Conservation (phyloP, 768 basidiomycete genomes). For the Russula vinacea region DNA sequence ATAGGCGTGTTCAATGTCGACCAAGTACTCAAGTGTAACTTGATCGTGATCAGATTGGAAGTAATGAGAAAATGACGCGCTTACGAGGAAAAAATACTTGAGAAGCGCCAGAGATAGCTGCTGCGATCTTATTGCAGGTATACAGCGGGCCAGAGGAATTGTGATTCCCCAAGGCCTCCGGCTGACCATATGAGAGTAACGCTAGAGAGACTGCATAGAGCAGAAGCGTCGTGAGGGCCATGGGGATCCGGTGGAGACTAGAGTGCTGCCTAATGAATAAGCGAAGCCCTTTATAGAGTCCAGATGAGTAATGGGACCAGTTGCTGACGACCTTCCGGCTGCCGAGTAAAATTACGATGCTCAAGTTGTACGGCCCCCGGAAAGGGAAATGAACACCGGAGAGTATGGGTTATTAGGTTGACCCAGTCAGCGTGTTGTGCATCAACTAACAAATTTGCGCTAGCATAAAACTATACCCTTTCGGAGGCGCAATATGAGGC, state of each 20-base stretch:
- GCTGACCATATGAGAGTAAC: background rate
- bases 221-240: background rate
- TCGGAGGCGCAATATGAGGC: too few relatives aligned
- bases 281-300: background rate
- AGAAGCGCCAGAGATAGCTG: slow-evolving; percentile 4
- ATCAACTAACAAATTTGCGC: too few relatives aligned
- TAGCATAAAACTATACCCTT: too few relatives aligned
- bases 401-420: too few relatives aligned
- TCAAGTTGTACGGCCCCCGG: too few relatives aligned
- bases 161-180: background rate
- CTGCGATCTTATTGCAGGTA: slow-evolving; percentile 4
- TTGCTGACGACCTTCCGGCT: too few relatives aligned
- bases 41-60: background rate
- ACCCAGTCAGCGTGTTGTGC: too few relatives aligned
- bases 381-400: too few relatives aligned
- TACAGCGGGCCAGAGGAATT: background rate
- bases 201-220: background rate
- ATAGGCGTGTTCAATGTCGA: slow-evolving; percentile 14
- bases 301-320: too few relatives aligned
- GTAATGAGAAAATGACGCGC: background rate
- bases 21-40: slow-evolving; percentile 16
- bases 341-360: too few relatives aligned
- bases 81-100: slow-evolving; percentile 4
- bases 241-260: background rate
- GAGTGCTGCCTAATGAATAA: background rate